Evolutionary conservation across 1,139 yeast species (phyloP), one percentile per base, ranked within the genome.

Genomic region (Candida pseudoviswanathii): DNA sequence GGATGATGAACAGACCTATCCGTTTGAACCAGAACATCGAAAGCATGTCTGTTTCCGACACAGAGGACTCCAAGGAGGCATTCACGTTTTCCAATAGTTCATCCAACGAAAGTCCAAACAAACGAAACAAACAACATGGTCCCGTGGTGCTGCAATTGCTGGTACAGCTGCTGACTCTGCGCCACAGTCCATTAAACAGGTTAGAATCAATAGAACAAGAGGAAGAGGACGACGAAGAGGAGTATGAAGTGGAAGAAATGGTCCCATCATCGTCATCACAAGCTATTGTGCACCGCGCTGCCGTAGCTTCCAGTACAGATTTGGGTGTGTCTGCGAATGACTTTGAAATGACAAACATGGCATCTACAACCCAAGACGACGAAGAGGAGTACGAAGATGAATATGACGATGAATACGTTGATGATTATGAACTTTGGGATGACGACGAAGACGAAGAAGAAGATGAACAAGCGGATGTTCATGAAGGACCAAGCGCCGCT

Each of bases 401-500:
- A 31, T 63, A 55, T 48, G 69, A 65, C 11, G 67, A 64, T 30
- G 67, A 65, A 30, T 61, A 62, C 48, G 61, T 66, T n/a, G 68
- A 68, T 41, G 58, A 64, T 43, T 65, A 65, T 50, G 68, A 65
- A 21, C 49, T 62, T 24, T 65, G 68, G 64, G 65, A 60, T 37
- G 66, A 59, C 26, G 64, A 62, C 8, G 59, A 55, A 4, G 50
- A 45, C 5, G 41, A 41, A 3, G 34, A 40, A 4, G 22, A 16
- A 7, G 34, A 10, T 5, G 30, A 32, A n/a, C 24, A n/a, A 10
- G 33, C 5, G 5, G 10, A 32, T 41, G 29, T 31, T 29, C 16
- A 25, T 2, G 46, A 31, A 7, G 32, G 39, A 24, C 29, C 33
- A 7, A 41, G 33, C 41, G 37, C 24, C 22, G 26, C 21, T 32